These are phyloP conservation scores for Fusarium sp. DNA, from an alignment of 2,329 filamentous ascomycete species.

Conservation along the genomic window DNA sequence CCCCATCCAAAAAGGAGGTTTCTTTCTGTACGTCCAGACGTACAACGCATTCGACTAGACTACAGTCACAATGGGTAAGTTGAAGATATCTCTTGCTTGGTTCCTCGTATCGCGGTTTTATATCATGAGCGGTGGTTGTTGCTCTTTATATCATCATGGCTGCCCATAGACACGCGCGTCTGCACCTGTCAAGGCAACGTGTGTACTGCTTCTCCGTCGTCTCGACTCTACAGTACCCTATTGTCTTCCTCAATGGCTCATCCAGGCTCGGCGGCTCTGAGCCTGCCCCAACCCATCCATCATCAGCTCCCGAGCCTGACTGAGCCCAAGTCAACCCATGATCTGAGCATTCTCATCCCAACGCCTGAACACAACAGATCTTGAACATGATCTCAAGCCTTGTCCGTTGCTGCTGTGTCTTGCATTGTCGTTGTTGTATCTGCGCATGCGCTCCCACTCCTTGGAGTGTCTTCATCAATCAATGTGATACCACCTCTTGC, in stretches of 20 bases:
- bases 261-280: conserved; percentile 37
- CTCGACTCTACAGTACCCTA: conserved; percentile 25
- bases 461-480: conserved; percentile 52
- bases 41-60: conserved; percentile 39
- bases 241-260: conserved; percentile 26
- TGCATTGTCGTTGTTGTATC: conserved; percentile 37
- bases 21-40: conserved; percentile 43
- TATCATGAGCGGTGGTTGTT: conserved; percentile 13
- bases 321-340: conserved; percentile 40
- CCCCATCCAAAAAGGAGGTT: conserved; percentile 43
- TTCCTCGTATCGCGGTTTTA: conserved; percentile 7
- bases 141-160: conserved; percentile 13
- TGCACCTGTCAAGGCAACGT: conserved; percentile 36
- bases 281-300: conserved; percentile 34
- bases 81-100: conserved; percentile 44
- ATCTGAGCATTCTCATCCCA: conserved; percentile 34
- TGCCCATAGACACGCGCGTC: conserved; percentile 36
- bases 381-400: conserved; percentile 23
- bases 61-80: conserved; percentile 50
- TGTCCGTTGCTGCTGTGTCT: conserved; percentile 37
- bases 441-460: conserved; percentile 46
- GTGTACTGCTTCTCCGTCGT: conserved; percentile 33
- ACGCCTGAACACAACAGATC: conserved; percentile 37
- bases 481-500: conserved; percentile 54
- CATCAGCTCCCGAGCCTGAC: conserved; percentile 33